These are phyloP conservation scores for Entomortierella parvispora DNA, from an alignment of 192 early-diverging fungal species.

Conservation along the genomic window DNA sequence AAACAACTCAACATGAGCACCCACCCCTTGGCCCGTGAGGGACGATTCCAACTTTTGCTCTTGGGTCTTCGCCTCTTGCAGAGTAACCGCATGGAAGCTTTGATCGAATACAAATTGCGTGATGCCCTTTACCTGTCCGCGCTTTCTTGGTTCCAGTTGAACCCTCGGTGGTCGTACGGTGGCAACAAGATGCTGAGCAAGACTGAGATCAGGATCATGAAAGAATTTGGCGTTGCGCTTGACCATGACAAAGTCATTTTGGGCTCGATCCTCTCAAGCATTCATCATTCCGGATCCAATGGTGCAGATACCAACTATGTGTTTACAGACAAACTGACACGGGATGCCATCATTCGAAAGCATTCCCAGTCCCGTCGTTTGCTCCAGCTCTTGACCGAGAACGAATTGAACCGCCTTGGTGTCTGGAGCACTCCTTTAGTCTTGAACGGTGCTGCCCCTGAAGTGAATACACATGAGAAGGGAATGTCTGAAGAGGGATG, in stretches of 20 bases:
- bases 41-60: constrained; percentile 81
- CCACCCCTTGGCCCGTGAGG: constrained; percentile 77
- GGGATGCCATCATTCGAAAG: constrained; percentile 62
- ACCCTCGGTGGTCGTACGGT: constrained; percentile 84
- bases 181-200: constrained; percentile 70
- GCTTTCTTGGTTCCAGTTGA: constrained; percentile 82
- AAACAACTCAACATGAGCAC: constrained; percentile 56
- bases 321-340: constrained; percentile 54
- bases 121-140: constrained; percentile 74
- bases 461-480: constrained; percentile 29
- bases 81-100: constrained; percentile 71
- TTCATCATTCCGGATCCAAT: constrained; percentile 4
- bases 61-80: constrained; percentile 80
- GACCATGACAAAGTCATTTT: constrained; percentile 69
- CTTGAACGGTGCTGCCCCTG: constrained; percentile 15
- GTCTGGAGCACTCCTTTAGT: constrained; percentile 82
- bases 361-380: constrained; percentile 65
- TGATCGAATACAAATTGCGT: constrained; percentile 70
- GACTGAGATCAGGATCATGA: constrained; percentile 69
- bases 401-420: constrained; percentile 83
- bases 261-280: constrained; percentile 56
- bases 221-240: constrained; percentile 69
- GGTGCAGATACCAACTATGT: constrained; percentile 14
- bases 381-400: constrained; percentile 86
- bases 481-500: constrained; percentile 69